These are phyloP conservation scores for Rhodomyrtus tomentosa DNA, from an alignment of 345 rosid species.

Conservation along the genomic window DNA sequence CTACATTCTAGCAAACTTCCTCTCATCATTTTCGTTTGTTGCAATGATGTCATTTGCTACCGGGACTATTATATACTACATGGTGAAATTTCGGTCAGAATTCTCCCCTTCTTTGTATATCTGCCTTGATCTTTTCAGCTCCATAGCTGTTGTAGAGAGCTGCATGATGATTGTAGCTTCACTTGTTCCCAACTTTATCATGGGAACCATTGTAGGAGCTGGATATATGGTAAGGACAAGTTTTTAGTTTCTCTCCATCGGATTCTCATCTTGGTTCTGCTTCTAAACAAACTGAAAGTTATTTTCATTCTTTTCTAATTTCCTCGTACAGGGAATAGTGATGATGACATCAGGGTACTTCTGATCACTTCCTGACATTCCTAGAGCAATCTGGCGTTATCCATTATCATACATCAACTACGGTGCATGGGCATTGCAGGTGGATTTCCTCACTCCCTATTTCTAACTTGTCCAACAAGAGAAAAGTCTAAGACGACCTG, in stretches of 20 bases:
- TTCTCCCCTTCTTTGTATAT: conserved; percentile 53
- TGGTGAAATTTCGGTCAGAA: conserved; percentile 73
- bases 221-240: conserved; percentile 27
- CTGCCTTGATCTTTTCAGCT: conserved; percentile 67
- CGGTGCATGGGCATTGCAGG: conserved; percentile 11
- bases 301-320: not conserved
- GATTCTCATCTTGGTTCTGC: not conserved
- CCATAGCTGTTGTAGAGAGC: conserved; percentile 89
- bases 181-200: conserved; percentile 78
- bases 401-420: conserved; percentile 10
- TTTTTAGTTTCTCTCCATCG: not conserved
- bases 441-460: not conserved
- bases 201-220: conserved; percentile 91
- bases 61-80: conserved; percentile 80
- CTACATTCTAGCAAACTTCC: conserved; percentile 69
- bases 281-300: not conserved
- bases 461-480: not conserved
- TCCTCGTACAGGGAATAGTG: conserved; percentile 1
- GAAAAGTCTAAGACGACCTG: not conserved
- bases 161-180: conserved; percentile 93
- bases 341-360: conserved; percentile 12
- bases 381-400: conserved; percentile 10
- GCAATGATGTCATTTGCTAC: conserved; percentile 46
- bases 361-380: conserved; percentile 2
- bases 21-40: conserved; percentile 77